Evolutionary conservation across 148 eudicot species (phyloP), one percentile per base, ranked within the genome.

Genomic region (Dianthus caryophyllus): DNA sequence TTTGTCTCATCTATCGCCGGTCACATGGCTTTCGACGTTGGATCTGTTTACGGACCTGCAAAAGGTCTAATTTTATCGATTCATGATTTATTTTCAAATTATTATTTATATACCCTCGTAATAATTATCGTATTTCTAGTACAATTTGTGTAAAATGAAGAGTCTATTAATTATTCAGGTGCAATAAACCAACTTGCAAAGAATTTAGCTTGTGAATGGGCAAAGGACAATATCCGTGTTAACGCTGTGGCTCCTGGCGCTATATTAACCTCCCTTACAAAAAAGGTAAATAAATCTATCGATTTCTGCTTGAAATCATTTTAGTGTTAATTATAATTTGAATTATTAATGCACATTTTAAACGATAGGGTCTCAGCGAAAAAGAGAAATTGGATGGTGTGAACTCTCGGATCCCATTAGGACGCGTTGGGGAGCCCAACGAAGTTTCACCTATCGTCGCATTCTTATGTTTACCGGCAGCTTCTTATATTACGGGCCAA

Each of bases 401-500:
- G 30, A 26, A 26, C 9, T 48, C 51, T 31, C 46, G 76, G 50
- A 82, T 78, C 0, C 84, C 89, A 0, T 43, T 80, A 1, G 39
- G 65, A 6, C 75, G 71, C 9, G 46, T 58, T 24, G 84, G 79
- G 14, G 74, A 72, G 20, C 78, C 89, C 0, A 48, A 76, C 17
- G 84, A 85, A 47, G 61, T 85, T 33, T 76, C 89, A 6, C 58
- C 84, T 0, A 24, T 85, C 47, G 82, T 72, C 21, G 84, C 82
- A 0, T 85, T 82, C 55, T 82, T 84, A 17, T 81, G 88, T 71
- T 68, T 79, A 9, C 85, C 88, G 0, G 88, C 82, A 0, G 83
- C 88, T 61, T 82, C 85, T 11, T 82, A 82, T 64, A 59, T 84
- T 44, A 82, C 85, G 2, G 88, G 88, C 6, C 88, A 84, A 68